Base-by-base conservation (phyloP, 2,329 filamentous ascomycete species). In the Aspergillus sp. region DNA sequence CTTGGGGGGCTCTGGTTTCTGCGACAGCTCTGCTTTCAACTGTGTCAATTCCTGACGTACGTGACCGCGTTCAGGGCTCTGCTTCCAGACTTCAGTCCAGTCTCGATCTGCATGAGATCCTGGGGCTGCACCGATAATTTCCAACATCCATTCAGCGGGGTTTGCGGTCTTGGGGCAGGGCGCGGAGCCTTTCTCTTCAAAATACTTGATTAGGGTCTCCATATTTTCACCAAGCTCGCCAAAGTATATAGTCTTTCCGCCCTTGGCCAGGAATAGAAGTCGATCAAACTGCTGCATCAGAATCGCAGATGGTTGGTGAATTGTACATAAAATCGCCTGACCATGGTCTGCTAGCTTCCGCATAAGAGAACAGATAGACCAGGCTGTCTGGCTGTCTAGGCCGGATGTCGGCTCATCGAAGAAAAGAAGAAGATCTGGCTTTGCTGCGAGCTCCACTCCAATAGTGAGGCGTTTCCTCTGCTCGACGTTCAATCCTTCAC, bases 331-430 rank as follows among this genome's bases (percentile, higher is more conserved):
- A 71, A 96, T 89, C 42, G 93, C 92, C 72, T 95, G 90, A n/a
- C 93, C 92, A 61, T 86, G 89, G 72, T 93, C 90, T 66, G 91
- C 91, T 24, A 96, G 81, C 78, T 96, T 96, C 73, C 93, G 88
- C 54, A 97, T 83, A 6, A 96, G 82, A 66, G 90, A 88, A 52
- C 90, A 83, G 68, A 96, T 96, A 60, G 91, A 89, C 90, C 90
- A 96, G 0, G 91, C 92, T 0, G 91, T 96, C 73, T 96, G 91
- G 65, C 87, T 90, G 73, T 96, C 93, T 5, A 96, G 84, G 78
- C 93, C 93, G 26, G 91, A 96, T 2, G 92, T 96, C 6, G 93
- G 93, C 73, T 97, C 93, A 67, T 97, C 93, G 41, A 96, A 86
- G 77, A 96, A 96, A 44, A 96, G 84, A 53, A 96, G 81, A 51